These are phyloP conservation scores for Fimicolochytrium jonesii DNA, from an alignment of 192 early-diverging fungal species.

Conservation along the genomic window DNA sequence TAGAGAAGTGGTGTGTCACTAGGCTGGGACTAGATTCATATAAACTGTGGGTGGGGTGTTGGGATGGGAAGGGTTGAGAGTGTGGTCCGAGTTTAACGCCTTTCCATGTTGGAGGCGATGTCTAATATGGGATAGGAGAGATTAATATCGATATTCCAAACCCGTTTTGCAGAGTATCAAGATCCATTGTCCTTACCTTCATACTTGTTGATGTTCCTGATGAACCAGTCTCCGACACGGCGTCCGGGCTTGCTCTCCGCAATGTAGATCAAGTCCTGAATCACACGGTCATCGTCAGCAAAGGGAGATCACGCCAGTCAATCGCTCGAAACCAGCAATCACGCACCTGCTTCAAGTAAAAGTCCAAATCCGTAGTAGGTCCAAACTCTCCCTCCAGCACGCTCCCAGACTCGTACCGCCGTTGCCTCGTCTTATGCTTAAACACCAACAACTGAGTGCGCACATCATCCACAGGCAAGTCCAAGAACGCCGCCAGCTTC, in stretches of 20 bases:
- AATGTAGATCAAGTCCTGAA: constrained; percentile 90
- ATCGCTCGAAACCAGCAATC: too few species aligned
- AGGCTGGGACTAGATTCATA: too few species aligned
- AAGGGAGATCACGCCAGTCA: too few species aligned
- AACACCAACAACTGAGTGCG: constrained; percentile 83
- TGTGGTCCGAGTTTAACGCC: constrained; percentile 4
- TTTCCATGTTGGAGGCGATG: constrained; percentile 32
- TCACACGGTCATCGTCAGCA: constrained; percentile 61
- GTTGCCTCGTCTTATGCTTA: constrained; percentile 91
- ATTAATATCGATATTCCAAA: not conserved
- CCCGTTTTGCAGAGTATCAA: not conserved
- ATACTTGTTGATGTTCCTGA: constrained; percentile 90
- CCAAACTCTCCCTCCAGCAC: constrained; percentile 82
- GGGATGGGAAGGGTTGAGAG: not conserved
- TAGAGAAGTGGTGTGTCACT: too few species aligned
- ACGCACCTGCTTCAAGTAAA: constrained; percentile 76
- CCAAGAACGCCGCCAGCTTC: constrained; percentile 83
- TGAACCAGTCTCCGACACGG: constrained; percentile 93
- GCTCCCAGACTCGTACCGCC: constrained; percentile 74
- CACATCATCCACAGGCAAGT: constrained; percentile 76
- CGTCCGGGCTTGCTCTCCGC: constrained; percentile 90
- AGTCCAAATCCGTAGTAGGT: constrained; percentile 82
- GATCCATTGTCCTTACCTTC: constrained; percentile 62
- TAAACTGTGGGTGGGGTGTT: not conserved
- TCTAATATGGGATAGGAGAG: constrained; percentile 1